Evolutionary conservation across 129 eudicot genomes (phyloP), one percentile per base, ranked within the genome.

Genomic region (Arctium lappa): DNA sequence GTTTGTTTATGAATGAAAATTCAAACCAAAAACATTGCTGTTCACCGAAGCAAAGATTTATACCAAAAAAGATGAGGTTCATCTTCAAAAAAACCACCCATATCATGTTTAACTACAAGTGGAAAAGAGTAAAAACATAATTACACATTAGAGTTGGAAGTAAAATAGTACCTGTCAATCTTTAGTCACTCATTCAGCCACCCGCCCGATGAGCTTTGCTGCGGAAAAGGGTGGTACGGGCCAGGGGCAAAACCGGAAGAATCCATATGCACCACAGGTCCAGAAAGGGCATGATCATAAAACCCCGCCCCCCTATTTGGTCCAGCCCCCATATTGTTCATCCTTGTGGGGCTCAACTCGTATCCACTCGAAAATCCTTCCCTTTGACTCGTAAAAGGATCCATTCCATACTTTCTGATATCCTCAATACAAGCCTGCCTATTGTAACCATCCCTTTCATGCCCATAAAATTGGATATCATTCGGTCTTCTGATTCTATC

Each of bases 151-250:
- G 68, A 60, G 8, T 18, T 60, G 7, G 66, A 60, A 60, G 29
- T 16, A 56, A 56, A 56, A 3, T 5, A 56, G 27, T 16, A 56
- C 66, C 66, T 0, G 27, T 8, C 66, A 8, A 16, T 29, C 76
- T 32, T 46, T 27, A 16, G 1, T 85, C 85, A 87, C 79, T 88
- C 92, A 30, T 86, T 63, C 13, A 89, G 84, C 92, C 92, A 83
- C 2, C 92, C 94, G 10, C 38, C 7, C 6, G 92, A 83, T 7
- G 92, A 88, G 29, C 76, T 80, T 7, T 86, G 72, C 36, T 15
- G 72, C 1, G 81, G 4, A 70, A 11, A 86, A 9, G 88, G 84
- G 16, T 4, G 80, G 62, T 71, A 76, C 1, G 91, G 91, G 1
- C 81, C 88, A 10, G 84, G 82, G 34, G 85, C 89, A 74, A 87